Percentiles rank a stretch among this genome's conserved stretches.
phyloP scores from a whole-genome alignment of 2,329 filamentous ascomycete species.

The Pyricularia sp. region DNA sequence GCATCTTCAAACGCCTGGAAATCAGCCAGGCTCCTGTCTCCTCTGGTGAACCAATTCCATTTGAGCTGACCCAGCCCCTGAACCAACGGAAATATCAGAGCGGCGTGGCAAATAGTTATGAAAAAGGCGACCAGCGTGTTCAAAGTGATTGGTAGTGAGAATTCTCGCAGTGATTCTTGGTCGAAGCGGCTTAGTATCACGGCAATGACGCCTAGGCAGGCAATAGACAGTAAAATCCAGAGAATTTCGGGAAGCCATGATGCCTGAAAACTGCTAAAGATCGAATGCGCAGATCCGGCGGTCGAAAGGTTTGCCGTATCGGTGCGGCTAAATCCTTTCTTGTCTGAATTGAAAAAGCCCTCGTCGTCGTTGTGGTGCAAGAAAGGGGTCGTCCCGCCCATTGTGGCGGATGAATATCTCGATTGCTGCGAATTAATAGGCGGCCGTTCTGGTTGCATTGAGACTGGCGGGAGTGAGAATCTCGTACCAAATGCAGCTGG shows the following conservation, averaged over 20 bases:
- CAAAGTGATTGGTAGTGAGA: slow-evolving; percentile 16
- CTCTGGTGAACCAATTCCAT: slow-evolving; percentile 21
- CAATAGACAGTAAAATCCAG: slow-evolving; percentile 13
- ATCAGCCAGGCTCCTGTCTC: slow-evolving; percentile 15
- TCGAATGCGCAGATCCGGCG: background rate
- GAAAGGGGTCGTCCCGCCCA: slow-evolving; percentile 3
- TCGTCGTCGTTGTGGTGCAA: slow-evolving; percentile 5
- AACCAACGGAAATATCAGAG: slow-evolving; percentile 14
- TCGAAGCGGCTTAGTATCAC: slow-evolving; percentile 8
- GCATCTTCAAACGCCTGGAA: slow-evolving; percentile 20
- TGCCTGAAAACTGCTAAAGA: background rate
- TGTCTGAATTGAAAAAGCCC: slow-evolving; percentile 1
- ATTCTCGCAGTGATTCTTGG: slow-evolving; percentile 11
- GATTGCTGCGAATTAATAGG: background rate
- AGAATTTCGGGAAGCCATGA: slow-evolving; percentile 14
- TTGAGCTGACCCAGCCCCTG: slow-evolving; percentile 21
- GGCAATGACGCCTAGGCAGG: slow-evolving; percentile 10
- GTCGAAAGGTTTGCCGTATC: background rate
- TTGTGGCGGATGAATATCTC: background rate
- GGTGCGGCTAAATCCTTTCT: background rate
- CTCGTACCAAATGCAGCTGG: background rate
- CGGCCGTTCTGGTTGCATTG: background rate
- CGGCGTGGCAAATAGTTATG: slow-evolving; percentile 15
- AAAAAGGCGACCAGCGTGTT: slow-evolving; percentile 20
- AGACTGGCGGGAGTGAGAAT: background rate